phyloP scores from a whole-genome alignment of 108 stramenopile genomes.

The Pseudonitzschia pungens region DNA sequence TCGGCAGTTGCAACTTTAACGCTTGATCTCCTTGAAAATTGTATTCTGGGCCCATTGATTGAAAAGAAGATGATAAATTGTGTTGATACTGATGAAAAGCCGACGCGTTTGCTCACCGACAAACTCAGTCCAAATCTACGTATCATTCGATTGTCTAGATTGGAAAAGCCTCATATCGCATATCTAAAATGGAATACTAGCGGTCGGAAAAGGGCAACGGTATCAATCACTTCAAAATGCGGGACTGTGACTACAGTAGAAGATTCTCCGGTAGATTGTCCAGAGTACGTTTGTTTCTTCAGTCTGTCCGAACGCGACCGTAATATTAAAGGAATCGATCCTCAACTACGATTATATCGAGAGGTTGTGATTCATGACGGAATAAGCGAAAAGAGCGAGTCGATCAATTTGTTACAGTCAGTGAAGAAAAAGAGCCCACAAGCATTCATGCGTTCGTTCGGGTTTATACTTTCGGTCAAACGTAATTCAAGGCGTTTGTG shows the following conservation, averaged over 20 bases:
- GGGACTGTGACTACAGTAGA: slow-evolving; percentile 10
- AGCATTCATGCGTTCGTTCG: slow-evolving; percentile 44
- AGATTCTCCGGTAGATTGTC: slow-evolving; percentile 66
- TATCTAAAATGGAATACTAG: slow-evolving; percentile 16
- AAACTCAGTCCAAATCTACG: slow-evolving; percentile 4
- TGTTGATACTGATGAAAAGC: background rate
- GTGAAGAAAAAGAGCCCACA: slow-evolving; percentile 28
- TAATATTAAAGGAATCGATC: slow-evolving; percentile 17
- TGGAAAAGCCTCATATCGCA: slow-evolving; percentile 29
- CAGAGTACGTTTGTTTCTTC: slow-evolving; percentile 65
- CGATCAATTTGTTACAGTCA: slow-evolving; percentile 22
- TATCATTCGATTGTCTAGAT: slow-evolving; percentile 30
- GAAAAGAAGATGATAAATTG: slow-evolving; percentile 9
- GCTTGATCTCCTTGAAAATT: slow-evolving; percentile 48
- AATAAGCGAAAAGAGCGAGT: slow-evolving; percentile 27
- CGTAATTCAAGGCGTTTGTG: slow-evolving; percentile 36
- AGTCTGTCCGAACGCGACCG: slow-evolving; percentile 26
- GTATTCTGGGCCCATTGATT: slow-evolving; percentile 16
- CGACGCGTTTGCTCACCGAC: background rate
- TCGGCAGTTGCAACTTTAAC: slow-evolving; percentile 55
- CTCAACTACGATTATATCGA: slow-evolving; percentile 29
- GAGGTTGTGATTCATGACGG: slow-evolving; percentile 44
- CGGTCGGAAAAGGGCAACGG: background rate
- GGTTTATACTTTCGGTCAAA: slow-evolving; percentile 51
- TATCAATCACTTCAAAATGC: slow-evolving; percentile 4